These are phyloP conservation scores for Diplodia scrobiculata DNA, from an alignment of 2,329 filamentous ascomycete genomes.

Conservation along the genomic window DNA sequence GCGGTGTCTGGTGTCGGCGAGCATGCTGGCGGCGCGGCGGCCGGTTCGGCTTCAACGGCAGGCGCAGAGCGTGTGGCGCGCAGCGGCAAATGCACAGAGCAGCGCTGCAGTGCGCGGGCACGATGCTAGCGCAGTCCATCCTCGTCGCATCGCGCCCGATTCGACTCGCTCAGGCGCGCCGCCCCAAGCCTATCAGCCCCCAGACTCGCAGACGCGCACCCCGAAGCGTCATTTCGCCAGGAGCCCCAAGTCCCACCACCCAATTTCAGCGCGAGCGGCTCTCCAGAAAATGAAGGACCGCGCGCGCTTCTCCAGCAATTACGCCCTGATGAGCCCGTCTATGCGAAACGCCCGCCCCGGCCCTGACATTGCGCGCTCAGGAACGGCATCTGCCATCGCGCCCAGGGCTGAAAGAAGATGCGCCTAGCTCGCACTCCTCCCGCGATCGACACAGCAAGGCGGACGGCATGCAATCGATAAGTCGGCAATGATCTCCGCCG, in stretches of 20 bases:
- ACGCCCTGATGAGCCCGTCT: constrained; percentile 18
- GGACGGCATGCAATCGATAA: constrained; percentile 45
- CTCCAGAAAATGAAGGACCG: constrained; percentile 23
- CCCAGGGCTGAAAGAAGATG: constrained; percentile 23
- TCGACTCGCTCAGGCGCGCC: constrained; percentile 17
- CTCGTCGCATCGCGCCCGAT: constrained; percentile 19
- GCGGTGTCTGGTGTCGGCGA: constrained; percentile 2
- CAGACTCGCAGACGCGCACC: neutral
- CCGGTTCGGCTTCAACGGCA: constrained; percentile 24
- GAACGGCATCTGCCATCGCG: constrained; percentile 5
- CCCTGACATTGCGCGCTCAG: too few species aligned
- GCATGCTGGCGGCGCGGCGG: neutral
- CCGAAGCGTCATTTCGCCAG: constrained; percentile 24
- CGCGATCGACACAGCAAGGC: constrained; percentile 43
- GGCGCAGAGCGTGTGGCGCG: constrained; percentile 17
- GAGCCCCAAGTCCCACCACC: constrained; percentile 9
- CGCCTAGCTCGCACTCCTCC: constrained; percentile 30
- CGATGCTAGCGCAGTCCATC: constrained; percentile 25
- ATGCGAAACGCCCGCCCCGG: constrained; percentile 14
- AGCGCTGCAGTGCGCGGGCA: constrained; percentile 11
- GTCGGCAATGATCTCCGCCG: constrained; percentile 36
- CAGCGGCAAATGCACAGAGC: constrained; percentile 23
- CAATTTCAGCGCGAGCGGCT: neutral
- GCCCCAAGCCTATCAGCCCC: constrained; percentile 13
- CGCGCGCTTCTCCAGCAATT: constrained; percentile 22